These are phyloP conservation scores for Alternaria dauci DNA, from an alignment of 2,329 filamentous ascomycete genomes.

Conservation along the genomic window DNA sequence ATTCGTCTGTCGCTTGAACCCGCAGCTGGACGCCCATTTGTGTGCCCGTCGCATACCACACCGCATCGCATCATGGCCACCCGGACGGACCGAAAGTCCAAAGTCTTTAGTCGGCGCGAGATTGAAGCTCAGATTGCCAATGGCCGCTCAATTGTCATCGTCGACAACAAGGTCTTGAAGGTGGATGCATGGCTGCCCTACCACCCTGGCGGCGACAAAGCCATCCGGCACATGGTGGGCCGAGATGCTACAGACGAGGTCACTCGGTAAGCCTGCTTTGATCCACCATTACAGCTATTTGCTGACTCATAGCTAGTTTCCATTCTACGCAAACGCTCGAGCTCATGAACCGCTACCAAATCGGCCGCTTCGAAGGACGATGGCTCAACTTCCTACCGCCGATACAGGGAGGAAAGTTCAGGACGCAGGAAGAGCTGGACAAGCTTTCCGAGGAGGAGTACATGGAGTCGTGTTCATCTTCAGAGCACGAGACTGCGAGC, in stretches of 20 bases:
- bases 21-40: background rate
- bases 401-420: constrained; percentile 86
- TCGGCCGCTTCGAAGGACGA: constrained; percentile 79
- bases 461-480: constrained; percentile 23
- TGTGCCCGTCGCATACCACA: background rate
- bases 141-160: constrained; percentile 80
- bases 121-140: constrained; percentile 85
- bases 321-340: constrained; percentile 80
- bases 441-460: constrained; percentile 48
- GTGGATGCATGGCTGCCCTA: constrained; percentile 88
- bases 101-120: constrained; percentile 66
- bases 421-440: constrained; percentile 57
- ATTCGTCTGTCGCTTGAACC: background rate
- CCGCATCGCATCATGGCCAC: constrained; percentile 32
- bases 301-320: constrained; percentile 63
- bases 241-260: constrained; percentile 95
- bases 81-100: constrained; percentile 54
- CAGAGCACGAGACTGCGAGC: constrained; percentile 39
- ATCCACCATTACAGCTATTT: background rate
- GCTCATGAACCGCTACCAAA: constrained; percentile 82
- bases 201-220: constrained; percentile 90
- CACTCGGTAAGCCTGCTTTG: constrained; percentile 71
- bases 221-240: constrained; percentile 92
- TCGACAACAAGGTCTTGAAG: constrained; percentile 83
- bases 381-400: constrained; percentile 93